Conservation (phyloP, 2,329 filamentous ascomycete genomes). For the Zasmidium angulare region DNA sequence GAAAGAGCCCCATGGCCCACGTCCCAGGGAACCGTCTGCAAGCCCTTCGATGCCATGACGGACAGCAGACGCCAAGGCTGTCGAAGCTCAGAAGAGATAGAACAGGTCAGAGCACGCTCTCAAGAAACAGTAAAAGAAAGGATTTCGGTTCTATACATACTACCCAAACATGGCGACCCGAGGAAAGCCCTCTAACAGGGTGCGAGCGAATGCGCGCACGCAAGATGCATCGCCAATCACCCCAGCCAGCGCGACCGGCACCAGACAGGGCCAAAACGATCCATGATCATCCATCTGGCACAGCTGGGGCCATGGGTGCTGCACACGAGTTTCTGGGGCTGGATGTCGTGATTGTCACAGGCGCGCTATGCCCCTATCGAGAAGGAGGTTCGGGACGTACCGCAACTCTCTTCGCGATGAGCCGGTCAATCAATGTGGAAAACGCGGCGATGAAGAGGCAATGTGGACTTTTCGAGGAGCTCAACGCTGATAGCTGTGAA, state of each 20-base stretch:
- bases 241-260: neutral
- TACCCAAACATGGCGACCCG: neutral
- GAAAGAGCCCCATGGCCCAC: neutral
- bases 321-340: conserved; percentile 8
- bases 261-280: neutral
- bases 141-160: neutral
- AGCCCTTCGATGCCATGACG: neutral
- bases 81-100: no score
- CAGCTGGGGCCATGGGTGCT: neutral
- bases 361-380: neutral
- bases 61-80: no score
- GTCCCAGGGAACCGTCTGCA: conserved; percentile 1
- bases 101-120: neutral
- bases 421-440: neutral
- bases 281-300: no score
- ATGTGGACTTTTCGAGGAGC: no score
- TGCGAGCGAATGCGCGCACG: neutral
- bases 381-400: neutral
- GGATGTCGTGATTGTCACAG: conserved; percentile 20
- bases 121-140: neutral
- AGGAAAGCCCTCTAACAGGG: neutral
- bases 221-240: neutral
- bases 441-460: no score
- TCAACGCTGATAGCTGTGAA: no score
- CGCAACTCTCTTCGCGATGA: neutral